Evolutionary conservation across 2,329 filamentous ascomycete species (phyloP), one percentile per base, ranked within the genome.

Genomic region (Macroventuria anomochaeta): DNA sequence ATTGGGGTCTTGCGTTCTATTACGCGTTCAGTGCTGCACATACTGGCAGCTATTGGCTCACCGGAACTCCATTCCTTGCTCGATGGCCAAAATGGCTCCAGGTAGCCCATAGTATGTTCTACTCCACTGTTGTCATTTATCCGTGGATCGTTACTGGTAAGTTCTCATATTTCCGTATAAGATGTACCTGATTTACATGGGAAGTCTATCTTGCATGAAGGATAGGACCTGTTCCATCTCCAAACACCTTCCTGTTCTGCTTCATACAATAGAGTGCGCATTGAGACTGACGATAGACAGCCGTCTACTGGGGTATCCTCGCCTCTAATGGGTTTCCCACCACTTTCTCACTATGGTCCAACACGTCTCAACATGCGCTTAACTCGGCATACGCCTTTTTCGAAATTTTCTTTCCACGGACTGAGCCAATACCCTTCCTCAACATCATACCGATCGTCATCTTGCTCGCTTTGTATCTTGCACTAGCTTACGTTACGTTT

Each of bases 1-100:
- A 88, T 80, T 95, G 89, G 89, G 90, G 90, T 2, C 76, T 93
- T 29, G 86, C 84, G 20, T 93, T 93, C 77, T 96, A 96, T 80
- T 88, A 88, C 71, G 79, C 86, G 51, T 77, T 87, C 66, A 81
- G 88, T 1, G 80, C 88, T 15, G 58, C 85, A 15, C 90, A 96
- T 77, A 91, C 89, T 5, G 76, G 85, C 46, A 81, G 80, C 40
- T 95, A 93, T 76, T 75, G 71, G 67, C 50, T 72, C 10, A 72
- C 69, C 2, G 75, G 75, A 7, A 67, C 57, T 1, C 64, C 75
- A 5, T 69, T 74, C 36, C 60, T 79, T 23, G 64, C 69, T 6
- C 63, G 68, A 13, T 78, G 76, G 75, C 72, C 73, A 7, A 63
- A 63, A 12, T 56, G 59, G 20, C 55, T 77, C n/a, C 72, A 76